Percentiles rank a stretch among this genome's conserved stretches.
Evolutionary conservation across 2,329 filamentous ascomycete species (phyloP).

Genomic region (Aspergillus sp.): DNA sequence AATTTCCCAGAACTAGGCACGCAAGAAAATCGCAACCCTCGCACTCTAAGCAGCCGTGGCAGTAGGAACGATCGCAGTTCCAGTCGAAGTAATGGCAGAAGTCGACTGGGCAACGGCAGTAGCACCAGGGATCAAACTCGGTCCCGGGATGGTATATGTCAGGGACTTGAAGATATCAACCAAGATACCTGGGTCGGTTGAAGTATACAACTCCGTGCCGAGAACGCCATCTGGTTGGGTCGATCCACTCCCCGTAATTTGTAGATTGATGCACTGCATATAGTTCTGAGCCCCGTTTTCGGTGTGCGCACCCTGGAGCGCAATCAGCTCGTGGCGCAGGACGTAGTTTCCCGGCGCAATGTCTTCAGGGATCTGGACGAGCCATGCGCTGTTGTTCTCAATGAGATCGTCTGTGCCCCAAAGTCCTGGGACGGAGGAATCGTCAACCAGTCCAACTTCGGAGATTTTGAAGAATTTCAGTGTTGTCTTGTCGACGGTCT

Average conservation of each 20-base stretch:
- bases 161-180: conserved; percentile 53
- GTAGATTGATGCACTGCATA: conserved; percentile 58
- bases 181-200: conserved; percentile 56
- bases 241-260: conserved; percentile 54
- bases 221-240: conserved; percentile 46
- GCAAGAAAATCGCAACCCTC: neutral
- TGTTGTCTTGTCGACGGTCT: conserved; percentile 49
- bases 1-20: neutral
- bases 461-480: conserved; percentile 64
- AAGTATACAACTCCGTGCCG: conserved; percentile 55
- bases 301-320: conserved; percentile 44
- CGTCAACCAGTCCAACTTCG: conserved; percentile 50
- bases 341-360: conserved; percentile 52
- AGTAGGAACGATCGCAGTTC: conserved; percentile 8
- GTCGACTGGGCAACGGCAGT: conserved; percentile 16
- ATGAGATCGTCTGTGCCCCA: conserved; percentile 57
- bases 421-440: conserved; percentile 39
- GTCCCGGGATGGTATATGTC: conserved; percentile 18
- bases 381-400: conserved; percentile 49
- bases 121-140: conserved; percentile 15
- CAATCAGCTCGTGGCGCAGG: conserved; percentile 54
- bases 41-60: neutral
- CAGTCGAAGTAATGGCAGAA: conserved; percentile 17
- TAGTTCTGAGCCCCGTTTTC: conserved; percentile 51
- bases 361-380: conserved; percentile 44